Percentiles rank a stretch among this genome's conserved stretches.
phyloP scores from a whole-genome alignment of 495 filamentous ascomycete genomes.

The Penicillium antarcticum region DNA sequence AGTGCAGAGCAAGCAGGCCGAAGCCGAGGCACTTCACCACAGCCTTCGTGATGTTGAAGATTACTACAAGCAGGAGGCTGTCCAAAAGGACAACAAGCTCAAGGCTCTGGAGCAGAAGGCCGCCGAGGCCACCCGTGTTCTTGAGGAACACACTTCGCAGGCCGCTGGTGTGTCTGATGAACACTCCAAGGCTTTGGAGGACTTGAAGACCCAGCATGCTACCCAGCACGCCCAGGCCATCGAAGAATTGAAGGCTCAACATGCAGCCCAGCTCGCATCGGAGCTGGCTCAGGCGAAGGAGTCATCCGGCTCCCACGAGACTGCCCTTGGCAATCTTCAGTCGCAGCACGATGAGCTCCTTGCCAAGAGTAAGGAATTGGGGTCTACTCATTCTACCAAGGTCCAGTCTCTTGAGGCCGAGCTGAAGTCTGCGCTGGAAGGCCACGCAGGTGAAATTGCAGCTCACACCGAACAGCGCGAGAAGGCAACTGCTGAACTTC shows the following conservation, averaged over 20 bases:
- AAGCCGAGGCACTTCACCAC: constrained; percentile 35
- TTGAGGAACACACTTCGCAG: constrained; percentile 32
- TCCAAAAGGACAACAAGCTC: constrained; percentile 30
- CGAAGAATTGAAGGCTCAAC: constrained; percentile 19
- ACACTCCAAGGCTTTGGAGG: constrained; percentile 31
- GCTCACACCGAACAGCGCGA: constrained; percentile 31
- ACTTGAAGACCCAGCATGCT: constrained; percentile 14
- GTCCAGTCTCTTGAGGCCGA: constrained; percentile 36
- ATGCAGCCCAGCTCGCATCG: constrained; percentile 14
- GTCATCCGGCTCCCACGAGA: constrained; percentile 29
- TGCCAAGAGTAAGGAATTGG: constrained; percentile 30
- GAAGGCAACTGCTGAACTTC: constrained; percentile 32
- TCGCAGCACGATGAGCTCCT: constrained; percentile 38
- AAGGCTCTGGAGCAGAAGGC: constrained; percentile 35
- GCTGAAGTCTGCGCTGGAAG: constrained; percentile 30
- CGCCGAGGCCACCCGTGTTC: constrained; percentile 27
- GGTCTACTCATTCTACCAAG: constrained; percentile 31
- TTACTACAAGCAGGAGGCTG: constrained; percentile 35
- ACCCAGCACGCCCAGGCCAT: not conserved
- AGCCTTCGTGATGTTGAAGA: constrained; percentile 33
- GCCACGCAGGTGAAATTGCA: constrained; percentile 29
- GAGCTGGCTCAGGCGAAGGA: constrained; percentile 31
- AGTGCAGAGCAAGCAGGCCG: constrained; percentile 36
- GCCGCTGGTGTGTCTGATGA: constrained; percentile 24
- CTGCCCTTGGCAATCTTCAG: constrained; percentile 35